Conservation (phyloP, 129 eudicot species). For the Flaveria sonorensis region DNA sequence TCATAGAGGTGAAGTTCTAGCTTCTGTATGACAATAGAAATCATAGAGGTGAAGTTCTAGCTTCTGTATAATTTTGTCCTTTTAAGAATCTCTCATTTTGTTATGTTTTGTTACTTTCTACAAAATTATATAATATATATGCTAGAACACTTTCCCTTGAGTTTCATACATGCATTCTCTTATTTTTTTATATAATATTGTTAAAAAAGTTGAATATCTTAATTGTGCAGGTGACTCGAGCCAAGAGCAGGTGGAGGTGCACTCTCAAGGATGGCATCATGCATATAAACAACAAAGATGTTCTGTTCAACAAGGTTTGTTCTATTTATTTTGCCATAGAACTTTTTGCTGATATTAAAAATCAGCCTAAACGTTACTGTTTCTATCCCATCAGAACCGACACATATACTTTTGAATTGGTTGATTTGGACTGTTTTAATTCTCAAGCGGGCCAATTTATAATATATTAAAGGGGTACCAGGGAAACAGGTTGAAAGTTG, state of each 20-base stretch:
- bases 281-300: constrained; percentile 86
- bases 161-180: not conserved
- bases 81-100: not conserved
- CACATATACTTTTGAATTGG: not conserved
- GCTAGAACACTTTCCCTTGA: not conserved
- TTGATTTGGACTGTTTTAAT: not conserved
- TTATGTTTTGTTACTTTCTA: not conserved
- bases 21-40: not conserved
- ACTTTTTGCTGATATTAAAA: not conserved
- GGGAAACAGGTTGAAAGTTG: not conserved
- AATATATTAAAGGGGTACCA: not conserved
- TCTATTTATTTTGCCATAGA: not conserved
- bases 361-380: not conserved
- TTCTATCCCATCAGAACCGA: not conserved
- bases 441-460: not conserved
- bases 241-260: constrained; percentile 99
- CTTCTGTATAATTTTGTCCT: not conserved
- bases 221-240: constrained; percentile 76
- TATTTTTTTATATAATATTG: not conserved
- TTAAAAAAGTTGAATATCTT: not conserved
- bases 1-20: not conserved
- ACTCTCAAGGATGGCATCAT: constrained; percentile 96
- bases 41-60: not conserved
- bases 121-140: not conserved
- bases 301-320: constrained; percentile 88